Percentiles rank a stretch among this genome's conserved stretches.
Conservation (phyloP, 176 grass and related monocot species). For the Panicum miliaceum region DNA sequence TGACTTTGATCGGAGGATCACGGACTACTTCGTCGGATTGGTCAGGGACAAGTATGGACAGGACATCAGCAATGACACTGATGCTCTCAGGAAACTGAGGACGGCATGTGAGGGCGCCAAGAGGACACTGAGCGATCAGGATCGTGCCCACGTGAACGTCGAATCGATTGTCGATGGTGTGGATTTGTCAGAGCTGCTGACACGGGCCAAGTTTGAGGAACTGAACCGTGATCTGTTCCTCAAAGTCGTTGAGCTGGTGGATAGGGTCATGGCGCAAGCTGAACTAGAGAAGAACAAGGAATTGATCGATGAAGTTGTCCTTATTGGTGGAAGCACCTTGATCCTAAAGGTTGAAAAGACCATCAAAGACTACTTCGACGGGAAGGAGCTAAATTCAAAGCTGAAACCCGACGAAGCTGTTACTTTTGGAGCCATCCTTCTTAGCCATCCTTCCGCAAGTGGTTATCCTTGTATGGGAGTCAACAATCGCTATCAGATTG, state of each 20-base stretch:
- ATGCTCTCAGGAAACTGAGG: neutral
- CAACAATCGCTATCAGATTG: conserved; percentile 10
- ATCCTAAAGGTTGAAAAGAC: neutral
- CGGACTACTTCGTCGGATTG: neutral
- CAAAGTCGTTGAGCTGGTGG: neutral
- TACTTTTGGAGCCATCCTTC: neutral
- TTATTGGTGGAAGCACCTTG: conserved; percentile 12
- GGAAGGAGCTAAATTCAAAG: neutral
- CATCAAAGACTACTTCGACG: neutral
- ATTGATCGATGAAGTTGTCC: neutral
- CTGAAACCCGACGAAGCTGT: neutral
- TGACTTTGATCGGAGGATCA: neutral
- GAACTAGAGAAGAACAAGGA: neutral
- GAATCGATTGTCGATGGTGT: neutral
- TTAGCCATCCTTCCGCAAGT: neutral
- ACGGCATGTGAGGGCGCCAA: neutral
- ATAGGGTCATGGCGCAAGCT: neutral
- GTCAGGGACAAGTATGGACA: neutral
- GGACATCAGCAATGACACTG: neutral
- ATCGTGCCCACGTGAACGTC: neutral
- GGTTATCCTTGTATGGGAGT: conserved; percentile 21
- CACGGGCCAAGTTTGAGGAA: neutral
- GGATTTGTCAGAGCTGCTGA: neutral
- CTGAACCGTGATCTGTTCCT: neutral
- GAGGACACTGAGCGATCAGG: neutral